Evolutionary conservation across 805 yeast species (phyloP), one percentile per base, ranked within the genome.

Genomic region (Candida lessepsii): DNA sequence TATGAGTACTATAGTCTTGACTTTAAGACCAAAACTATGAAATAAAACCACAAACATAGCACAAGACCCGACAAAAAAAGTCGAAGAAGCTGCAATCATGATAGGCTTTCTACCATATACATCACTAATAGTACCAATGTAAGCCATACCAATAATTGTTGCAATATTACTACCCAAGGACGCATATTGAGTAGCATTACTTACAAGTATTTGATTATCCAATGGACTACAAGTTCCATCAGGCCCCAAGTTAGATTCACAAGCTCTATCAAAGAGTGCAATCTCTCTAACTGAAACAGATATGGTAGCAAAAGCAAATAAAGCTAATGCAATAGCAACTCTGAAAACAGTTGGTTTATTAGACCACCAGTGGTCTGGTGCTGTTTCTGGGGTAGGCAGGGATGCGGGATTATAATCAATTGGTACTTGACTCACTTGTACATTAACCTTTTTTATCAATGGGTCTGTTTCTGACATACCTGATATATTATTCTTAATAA

Each of bases 131-230:
- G n/a, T 23, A 10, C 38, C 35, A 17, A 19, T 7, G n/a, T 33
- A 29, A 4, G 42, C 23, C 28, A 39, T 21, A 18, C 37, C 38
- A 8, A 39, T 29, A 5, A 39, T 27, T 3, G 29, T 8, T 2
- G 20, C 21, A n/a, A 28, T 13, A 13, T 33, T 15, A 13, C 28
- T 14, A 7, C n/a, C 20, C 14, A 39, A 13, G 2, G 28, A 14
- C 4, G 8, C 8, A 29, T 13, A 21, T 24, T 39, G 42, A 11
- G 16, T 13, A 15, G 13, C 29, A n/a, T 18, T 34, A 13, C 38
- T 27, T 7, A 39, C 42, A 8, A 39, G n/a, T 2, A 39, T 14
- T 29, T 39, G 42, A 28, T 34, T 39, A 24, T 33, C 42, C n/a
- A 28, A n/a, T 5, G 37, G 6, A 23, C 28, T 31, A 34, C 42